phyloP scores from a whole-genome alignment of 768 basidiomycete species.

The Lyophyllum semitale region DNA sequence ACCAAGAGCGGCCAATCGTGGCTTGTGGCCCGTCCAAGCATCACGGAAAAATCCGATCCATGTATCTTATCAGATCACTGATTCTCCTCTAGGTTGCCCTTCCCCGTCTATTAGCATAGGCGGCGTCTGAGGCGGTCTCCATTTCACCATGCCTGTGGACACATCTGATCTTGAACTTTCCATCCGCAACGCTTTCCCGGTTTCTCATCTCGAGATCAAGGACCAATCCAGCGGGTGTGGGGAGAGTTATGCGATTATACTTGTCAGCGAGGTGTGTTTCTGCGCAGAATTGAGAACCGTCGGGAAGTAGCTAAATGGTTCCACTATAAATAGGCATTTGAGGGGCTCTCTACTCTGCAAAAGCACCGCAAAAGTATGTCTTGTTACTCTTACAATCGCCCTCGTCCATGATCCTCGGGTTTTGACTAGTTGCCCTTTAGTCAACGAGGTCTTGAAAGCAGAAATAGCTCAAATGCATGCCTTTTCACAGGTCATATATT shows the following conservation, averaged over 20 bases:
- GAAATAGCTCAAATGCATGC: constrained; percentile 84
- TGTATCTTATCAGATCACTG: constrained; percentile 26
- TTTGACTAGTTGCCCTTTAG: constrained; percentile 35
- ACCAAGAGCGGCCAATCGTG: no score
- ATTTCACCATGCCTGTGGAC: constrained; percentile 60
- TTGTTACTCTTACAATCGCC: not conserved
- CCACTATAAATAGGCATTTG: constrained; percentile 53
- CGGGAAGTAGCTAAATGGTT: not conserved
- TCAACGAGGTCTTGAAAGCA: constrained; percentile 74
- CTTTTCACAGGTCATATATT: constrained; percentile 71
- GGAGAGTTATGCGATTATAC: constrained; percentile 69
- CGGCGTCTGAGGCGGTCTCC: not conserved
- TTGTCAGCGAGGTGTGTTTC: constrained; percentile 73
- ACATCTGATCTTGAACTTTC: constrained; percentile 56
- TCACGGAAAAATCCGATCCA: not conserved
- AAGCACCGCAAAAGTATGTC: constrained; percentile 68
- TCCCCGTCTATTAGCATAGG: not conserved
- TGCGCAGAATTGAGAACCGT: no score
- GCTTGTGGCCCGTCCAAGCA: no score
- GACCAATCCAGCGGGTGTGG: constrained; percentile 84
- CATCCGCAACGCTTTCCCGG: constrained; percentile 63
- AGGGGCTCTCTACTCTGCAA: constrained; percentile 79
- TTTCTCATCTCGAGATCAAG: constrained; percentile 70
- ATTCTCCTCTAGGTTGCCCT: not conserved
- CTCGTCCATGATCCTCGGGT: not conserved